These are phyloP conservation scores for Amanita subjunquillea DNA, from an alignment of 768 basidiomycete genomes.

Conservation along the genomic window DNA sequence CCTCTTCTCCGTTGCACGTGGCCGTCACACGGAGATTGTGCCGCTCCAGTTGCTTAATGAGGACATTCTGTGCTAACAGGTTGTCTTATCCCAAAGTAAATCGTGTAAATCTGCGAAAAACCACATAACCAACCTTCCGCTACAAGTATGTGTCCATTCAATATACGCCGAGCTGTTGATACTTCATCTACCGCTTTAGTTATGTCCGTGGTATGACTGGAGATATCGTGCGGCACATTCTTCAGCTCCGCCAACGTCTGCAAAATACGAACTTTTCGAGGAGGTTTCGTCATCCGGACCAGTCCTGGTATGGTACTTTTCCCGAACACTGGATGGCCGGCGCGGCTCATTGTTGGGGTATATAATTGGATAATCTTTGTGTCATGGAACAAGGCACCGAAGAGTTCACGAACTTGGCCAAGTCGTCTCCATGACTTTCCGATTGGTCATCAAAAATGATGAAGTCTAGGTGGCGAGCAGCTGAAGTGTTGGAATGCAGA, in stretches of 20 bases:
- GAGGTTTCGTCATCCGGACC: constrained; percentile 63
- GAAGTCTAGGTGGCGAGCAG: constrained; percentile 41
- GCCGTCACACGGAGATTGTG: constrained; percentile 50
- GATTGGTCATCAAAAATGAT: constrained; percentile 60
- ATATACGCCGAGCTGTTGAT: constrained; percentile 36
- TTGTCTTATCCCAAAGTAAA: constrained; percentile 37
- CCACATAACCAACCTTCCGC: constrained; percentile 45
- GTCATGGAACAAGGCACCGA: constrained; percentile 29
- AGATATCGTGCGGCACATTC: constrained; percentile 36
- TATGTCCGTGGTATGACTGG: constrained; percentile 24
- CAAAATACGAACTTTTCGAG: constrained; percentile 46
- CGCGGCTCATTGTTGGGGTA: constrained; percentile 55
- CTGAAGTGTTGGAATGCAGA: constrained; percentile 21
- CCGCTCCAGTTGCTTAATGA: constrained; percentile 58
- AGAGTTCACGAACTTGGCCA: constrained; percentile 39
- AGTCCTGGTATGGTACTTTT: constrained; percentile 43
- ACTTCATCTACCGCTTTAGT: constrained; percentile 36
- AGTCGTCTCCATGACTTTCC: constrained; percentile 44
- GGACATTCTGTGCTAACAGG: constrained; percentile 54
- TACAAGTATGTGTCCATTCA: constrained; percentile 59
- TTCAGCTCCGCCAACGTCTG: constrained; percentile 54
- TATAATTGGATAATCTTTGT: constrained; percentile 65
- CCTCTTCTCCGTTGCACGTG: constrained; percentile 61
- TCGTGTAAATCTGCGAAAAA: neutral
- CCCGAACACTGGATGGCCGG: constrained; percentile 40